Evolutionary conservation across 495 filamentous ascomycete genomes (phyloP), one percentile per base, ranked within the genome.

Genomic region (Penicillium argentinense): DNA sequence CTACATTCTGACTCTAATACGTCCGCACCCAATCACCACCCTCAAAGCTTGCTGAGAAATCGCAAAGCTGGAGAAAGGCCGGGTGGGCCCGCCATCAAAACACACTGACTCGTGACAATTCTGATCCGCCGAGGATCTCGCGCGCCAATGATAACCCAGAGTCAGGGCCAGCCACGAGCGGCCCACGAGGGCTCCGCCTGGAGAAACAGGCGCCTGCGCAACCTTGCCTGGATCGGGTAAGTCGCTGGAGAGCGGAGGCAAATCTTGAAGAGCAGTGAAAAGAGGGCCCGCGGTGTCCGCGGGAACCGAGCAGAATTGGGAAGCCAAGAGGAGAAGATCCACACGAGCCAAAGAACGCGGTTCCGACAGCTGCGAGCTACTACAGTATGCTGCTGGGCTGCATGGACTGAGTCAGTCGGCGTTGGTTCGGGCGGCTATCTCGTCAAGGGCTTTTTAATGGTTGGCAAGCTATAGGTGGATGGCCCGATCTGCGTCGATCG

Each of bases 321-420:
- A 47, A 61, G 51, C 51, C 54, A 54, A 58, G 58, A 42, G 46
- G 58, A 56, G 39, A 44, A 11, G 43, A 23, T 56, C 56, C 56
- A 60, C 53, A 9, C 8, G 33, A 36, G 21, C 33, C 33, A 21
- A 18, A 19, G 16, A 3, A 19, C 2, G 16, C n/a, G n/a, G n/a
- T n/a, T n/a, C n/a, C n/a, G n/a, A n/a, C n/a, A n/a, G n/a, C n/a
- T n/a, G n/a, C n/a, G n/a, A n/a, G n/a, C n/a, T n/a, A n/a, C n/a
- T n/a, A n/a, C n/a, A n/a, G n/a, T n/a, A n/a, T n/a, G n/a, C n/a
- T n/a, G n/a, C n/a, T n/a, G n/a, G n/a, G n/a, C n/a, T n/a, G n/a
- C n/a, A n/a, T n/a, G n/a, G n/a, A n/a, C n/a, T 19, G 33, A 11
- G 16, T 9, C 7, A 18, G 33, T 16, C 33, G 33, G 33, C 21